Evolutionary conservation across 257 asterid genomes (phyloP), one percentile per base, ranked within the genome.

Genomic region (Solanum chilense): DNA sequence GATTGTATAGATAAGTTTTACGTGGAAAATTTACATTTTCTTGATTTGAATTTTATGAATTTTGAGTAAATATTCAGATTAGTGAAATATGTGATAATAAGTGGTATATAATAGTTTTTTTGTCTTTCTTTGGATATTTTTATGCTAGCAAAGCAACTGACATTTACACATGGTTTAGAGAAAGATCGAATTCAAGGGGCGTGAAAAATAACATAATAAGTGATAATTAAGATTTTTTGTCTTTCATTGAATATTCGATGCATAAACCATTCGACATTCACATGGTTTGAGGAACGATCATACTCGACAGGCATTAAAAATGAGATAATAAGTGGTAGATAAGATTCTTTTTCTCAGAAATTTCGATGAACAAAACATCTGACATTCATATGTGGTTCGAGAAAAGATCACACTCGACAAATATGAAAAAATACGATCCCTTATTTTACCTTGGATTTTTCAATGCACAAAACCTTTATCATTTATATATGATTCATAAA

Each of bases 311-410:
- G 6, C 2, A 6, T 68, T 21, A 68, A 89, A 83, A 91, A 56
- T 87, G 87, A 85, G 88, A 82, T 73, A 16, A 33, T 33, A 88
- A 60, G 87, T 86, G 31, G 85, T 89, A 91, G 93, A 87, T 90
- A 90, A 92, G 93, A 93, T 93, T 91, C 91, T 88, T 25, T 66
- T 66, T 2, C 3, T 66, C 14, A 5, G 1, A 66, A n/a, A 56
- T 56, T 56, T 56, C 1, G 64, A 58, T 20, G 25, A 18, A 56
- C 64, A 56, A 7, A 56, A 18, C 5, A 18, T 56, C 8, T 1
- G 0, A 0, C 5, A 56, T 56, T 56, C n/a, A 56, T 23, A 56
- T 18, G 7, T 56, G 11, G 1, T 56, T 7, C 5, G 0, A 18
- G 2, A 18, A 60, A 60, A 60, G 15, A 60, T 60, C 29, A 10